phyloP scores from a whole-genome alignment of 768 basidiomycete genomes.

The Suillus lakei region DNA sequence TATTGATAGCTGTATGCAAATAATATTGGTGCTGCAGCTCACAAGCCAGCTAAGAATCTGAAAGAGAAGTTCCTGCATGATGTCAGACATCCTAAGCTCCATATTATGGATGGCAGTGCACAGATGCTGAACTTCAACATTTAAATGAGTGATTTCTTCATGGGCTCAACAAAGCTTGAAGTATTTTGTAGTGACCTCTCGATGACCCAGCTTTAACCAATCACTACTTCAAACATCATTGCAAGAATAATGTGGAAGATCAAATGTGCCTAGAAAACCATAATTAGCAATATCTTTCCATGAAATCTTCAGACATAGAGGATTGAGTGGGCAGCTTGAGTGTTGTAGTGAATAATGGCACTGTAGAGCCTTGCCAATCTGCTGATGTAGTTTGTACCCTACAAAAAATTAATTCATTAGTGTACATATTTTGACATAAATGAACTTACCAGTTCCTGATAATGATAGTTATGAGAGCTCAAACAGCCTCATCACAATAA shows the following conservation, averaged over 20 bases:
- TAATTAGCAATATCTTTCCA: conserved; percentile 8
- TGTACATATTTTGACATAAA: not conserved
- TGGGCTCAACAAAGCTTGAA: conserved; percentile 33
- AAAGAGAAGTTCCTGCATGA: conserved; percentile 6
- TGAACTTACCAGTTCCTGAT: conserved; percentile 15
- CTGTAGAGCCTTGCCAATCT: conserved; percentile 22
- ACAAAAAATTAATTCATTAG: conserved; percentile 10
- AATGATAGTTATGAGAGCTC: conserved; percentile 32
- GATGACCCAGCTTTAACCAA: conserved; percentile 4
- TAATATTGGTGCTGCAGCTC: conserved; percentile 11
- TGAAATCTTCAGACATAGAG: not conserved
- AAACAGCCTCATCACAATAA: conserved; percentile 35
- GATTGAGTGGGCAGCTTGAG: not conserved
- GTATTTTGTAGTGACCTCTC: conserved; percentile 30
- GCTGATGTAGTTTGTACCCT: conserved; percentile 16
- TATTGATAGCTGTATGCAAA: not conserved
- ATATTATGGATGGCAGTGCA: conserved; percentile 22
- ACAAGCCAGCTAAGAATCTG: not conserved
- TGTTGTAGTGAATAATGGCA: conserved; percentile 21
- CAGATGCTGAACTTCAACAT: conserved; percentile 36
- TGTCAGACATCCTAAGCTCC: conserved; percentile 10
- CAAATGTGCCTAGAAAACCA: conserved; percentile 3
- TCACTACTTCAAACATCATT: not conserved
- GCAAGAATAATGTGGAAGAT: not conserved
- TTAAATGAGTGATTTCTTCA: conserved; percentile 37